Evolutionary conservation across 2,329 filamentous ascomycete species (phyloP).

Genomic region (Ceratocystis variospora): DNA sequence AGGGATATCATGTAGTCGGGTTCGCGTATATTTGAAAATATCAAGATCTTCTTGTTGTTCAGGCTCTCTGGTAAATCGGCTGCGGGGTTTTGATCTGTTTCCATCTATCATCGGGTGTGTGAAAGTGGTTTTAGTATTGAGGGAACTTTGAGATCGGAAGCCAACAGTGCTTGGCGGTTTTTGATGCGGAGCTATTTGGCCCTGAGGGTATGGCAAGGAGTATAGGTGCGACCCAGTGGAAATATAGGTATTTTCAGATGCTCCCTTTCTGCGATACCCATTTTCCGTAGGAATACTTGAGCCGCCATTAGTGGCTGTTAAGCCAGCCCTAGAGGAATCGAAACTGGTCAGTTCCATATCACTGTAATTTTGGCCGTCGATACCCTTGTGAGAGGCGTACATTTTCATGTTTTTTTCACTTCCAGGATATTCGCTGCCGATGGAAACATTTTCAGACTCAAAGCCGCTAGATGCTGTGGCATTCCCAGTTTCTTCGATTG

Average conservation of each 20-base stretch:
- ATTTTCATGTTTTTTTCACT: slow-evolving; percentile 55
- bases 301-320: not conserved
- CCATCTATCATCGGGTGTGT: slow-evolving; percentile 22
- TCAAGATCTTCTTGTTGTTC: slow-evolving; percentile 42
- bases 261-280: not conserved
- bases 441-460: slow-evolving; percentile 41
- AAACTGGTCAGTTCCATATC: slow-evolving; percentile 33
- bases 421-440: slow-evolving; percentile 47
- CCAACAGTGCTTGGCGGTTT: not conserved
- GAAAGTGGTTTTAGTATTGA: slow-evolving; percentile 39
- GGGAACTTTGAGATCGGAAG: slow-evolving; percentile 8
- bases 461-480: slow-evolving; percentile 35
- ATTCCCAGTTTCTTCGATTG: slow-evolving; percentile 52
- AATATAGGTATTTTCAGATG: slow-evolving; percentile 50
- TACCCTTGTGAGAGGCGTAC: not conserved
- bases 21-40: slow-evolving; percentile 73
- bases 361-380: slow-evolving; percentile 9
- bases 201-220: not conserved
- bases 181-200: not conserved
- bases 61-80: not conserved
- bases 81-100: not conserved
- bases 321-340: slow-evolving; percentile 45
- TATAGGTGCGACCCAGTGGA: slow-evolving; percentile 45
- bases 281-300: slow-evolving; percentile 33
- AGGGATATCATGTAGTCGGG: slow-evolving; percentile 66